Conservation (phyloP, 331 rosid species). For the Malus hybrid region DNA sequence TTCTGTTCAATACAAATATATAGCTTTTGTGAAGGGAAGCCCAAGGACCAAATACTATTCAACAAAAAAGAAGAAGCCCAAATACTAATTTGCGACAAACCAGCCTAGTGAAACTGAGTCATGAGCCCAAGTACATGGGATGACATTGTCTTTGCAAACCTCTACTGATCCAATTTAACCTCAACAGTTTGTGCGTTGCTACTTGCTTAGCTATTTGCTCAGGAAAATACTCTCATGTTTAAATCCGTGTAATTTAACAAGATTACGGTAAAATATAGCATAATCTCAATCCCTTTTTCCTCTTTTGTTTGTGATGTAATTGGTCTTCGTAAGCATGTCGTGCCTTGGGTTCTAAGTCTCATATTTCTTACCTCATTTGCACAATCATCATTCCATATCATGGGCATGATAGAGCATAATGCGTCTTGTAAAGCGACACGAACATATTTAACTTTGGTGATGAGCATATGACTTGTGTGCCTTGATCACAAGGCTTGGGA, state of each 20-base stretch:
- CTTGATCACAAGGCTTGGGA: background rate
- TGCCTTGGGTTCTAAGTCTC: background rate
- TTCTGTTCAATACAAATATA: background rate
- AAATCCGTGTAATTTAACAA: background rate
- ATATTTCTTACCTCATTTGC: background rate
- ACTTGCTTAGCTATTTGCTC: background rate
- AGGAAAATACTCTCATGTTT: background rate
- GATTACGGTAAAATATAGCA: background rate
- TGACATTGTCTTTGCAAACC: background rate
- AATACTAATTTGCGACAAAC: background rate
- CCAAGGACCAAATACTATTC: background rate
- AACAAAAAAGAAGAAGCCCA: background rate
- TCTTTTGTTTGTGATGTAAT: background rate
- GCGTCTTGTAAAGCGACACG: background rate
- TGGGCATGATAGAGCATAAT: background rate
- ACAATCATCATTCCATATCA: too few relatives aligned
- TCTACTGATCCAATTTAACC: background rate
- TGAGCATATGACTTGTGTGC: background rate
- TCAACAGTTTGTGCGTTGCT: background rate
- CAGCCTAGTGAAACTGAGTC: background rate
- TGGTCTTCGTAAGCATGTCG: background rate
- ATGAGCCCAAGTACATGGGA: background rate
- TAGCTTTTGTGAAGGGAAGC: background rate
- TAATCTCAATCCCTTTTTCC: background rate
- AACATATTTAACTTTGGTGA: background rate